These are phyloP conservation scores for Boletus fagicola DNA, from an alignment of 768 basidiomycete genomes.

Conservation along the genomic window DNA sequence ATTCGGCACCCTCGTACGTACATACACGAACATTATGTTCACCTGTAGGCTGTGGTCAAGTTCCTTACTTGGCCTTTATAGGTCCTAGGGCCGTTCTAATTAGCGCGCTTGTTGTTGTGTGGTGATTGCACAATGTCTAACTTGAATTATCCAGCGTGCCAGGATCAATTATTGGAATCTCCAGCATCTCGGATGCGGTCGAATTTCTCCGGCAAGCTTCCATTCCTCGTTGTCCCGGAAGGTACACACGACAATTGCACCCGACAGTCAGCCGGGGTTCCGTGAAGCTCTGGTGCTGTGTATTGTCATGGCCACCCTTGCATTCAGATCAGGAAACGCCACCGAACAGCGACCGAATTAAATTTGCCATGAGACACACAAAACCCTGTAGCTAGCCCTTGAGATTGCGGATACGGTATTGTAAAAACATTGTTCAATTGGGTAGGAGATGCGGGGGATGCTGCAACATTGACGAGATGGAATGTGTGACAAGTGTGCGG, in stretches of 20 bases:
- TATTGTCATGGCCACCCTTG: conserved; percentile 13
- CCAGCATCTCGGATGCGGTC: neutral
- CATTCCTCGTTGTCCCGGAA: neutral
- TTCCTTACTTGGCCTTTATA: neutral
- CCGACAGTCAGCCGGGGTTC: neutral
- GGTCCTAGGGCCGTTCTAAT: neutral
- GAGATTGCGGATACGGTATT: conserved; percentile 32
- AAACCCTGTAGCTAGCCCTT: conserved; percentile 32
- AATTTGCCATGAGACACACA: conserved; percentile 13
- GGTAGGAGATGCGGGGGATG: conserved; percentile 39
- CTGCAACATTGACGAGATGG: conserved; percentile 46
- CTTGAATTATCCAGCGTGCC: neutral
- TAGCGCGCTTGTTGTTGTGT: neutral
- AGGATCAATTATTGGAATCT: neutral
- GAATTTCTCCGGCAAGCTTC: neutral
- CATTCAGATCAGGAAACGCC: conserved; percentile 13
- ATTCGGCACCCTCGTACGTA: neutral
- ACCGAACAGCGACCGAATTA: conserved; percentile 9
- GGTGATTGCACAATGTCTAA: neutral
- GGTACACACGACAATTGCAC: neutral
- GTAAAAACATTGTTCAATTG: conserved; percentile 41
- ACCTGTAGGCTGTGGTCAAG: neutral
- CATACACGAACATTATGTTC: neutral
- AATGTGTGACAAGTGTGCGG: conserved; percentile 30
- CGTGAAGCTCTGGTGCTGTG: conserved; percentile 10